phyloP scores from a whole-genome alignment of 1,284 basidiomycete genomes.

The Moniliella sp. region DNA sequence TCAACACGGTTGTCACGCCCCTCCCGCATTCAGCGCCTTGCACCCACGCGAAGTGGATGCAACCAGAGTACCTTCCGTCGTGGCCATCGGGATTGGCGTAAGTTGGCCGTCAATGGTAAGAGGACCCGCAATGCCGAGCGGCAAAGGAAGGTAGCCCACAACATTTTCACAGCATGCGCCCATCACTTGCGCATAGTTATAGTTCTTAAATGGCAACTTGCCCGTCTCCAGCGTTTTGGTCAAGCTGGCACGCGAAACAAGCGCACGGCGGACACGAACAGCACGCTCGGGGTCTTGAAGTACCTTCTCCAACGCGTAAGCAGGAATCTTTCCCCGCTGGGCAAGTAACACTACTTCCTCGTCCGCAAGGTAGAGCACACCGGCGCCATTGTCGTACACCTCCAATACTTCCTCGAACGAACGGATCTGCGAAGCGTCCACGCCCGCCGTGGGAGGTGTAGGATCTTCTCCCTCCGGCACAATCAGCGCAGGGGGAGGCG shows the following conservation, averaged over 20 bases:
- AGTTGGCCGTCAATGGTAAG: conserved; percentile 71
- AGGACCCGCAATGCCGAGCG: conserved; percentile 87
- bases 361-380: conserved; percentile 49
- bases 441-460: conserved; percentile 7
- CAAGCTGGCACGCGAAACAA: conserved; percentile 69
- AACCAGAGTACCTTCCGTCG: conserved; percentile 90
- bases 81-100: conserved; percentile 91
- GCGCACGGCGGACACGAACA: conserved; percentile 64
- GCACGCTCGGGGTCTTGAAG: conserved; percentile 67
- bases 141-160: conserved; percentile 84
- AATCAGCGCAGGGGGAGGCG: too few species aligned
- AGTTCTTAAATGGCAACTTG: conserved; percentile 59
- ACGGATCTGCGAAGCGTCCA: too few species aligned
- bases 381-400: conserved; percentile 59
- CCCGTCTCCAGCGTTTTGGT: conserved; percentile 69
- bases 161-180: conserved; percentile 99
- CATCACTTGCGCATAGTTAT: conserved; percentile 80
- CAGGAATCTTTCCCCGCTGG: conserved; percentile 75
- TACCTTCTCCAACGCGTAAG: conserved; percentile 83
- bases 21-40: conserved; percentile 87
- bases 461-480: too few species aligned
- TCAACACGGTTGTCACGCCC: conserved; percentile 86
- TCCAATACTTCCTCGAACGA: conserved; percentile 56
- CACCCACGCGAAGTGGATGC: conserved; percentile 88
- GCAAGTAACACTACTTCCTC: conserved; percentile 76